A percentile compares a stretch with the other conserved stretches of the same genome.
These are phyloP conservation scores for Leccinum variabile DNA, from an alignment of 1,284 basidiomycete species.

Conservation along the genomic window DNA sequence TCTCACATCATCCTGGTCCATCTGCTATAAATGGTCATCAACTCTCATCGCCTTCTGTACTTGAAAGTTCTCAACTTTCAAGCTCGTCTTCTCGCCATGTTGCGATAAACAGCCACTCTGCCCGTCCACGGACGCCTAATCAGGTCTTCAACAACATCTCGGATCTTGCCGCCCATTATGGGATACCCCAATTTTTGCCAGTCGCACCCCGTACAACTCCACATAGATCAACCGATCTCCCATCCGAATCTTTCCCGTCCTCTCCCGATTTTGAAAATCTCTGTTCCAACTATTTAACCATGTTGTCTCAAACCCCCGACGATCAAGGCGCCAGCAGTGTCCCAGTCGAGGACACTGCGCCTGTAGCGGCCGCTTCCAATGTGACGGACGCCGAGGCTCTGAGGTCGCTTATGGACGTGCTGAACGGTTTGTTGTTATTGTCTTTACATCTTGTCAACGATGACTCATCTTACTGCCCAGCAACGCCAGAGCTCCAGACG, in stretches of 20 bases:
- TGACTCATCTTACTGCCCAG: conserved; percentile 10
- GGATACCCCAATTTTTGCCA: conserved; percentile 67
- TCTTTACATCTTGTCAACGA: rapidly evolving
- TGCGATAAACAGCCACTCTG: conserved; percentile 41
- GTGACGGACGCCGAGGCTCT: conserved; percentile 36
- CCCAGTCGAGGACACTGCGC: conserved; percentile 20
- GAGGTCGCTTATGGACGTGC: conserved; percentile 43
- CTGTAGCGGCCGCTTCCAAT: conserved; percentile 12
- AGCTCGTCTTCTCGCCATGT: conserved; percentile 44
- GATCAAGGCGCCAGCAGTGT: conserved; percentile 25
- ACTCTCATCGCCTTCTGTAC: conserved; percentile 32
- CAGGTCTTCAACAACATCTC: conserved; percentile 49
- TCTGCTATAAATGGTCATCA: conserved; percentile 32
- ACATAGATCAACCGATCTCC: conserved; percentile 38
- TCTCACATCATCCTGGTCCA: conserved; percentile 33
- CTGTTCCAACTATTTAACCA: conserved; percentile 48
- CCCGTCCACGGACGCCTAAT: conserved; percentile 46
- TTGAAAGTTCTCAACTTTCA: conserved; percentile 45
- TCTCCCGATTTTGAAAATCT: conserved; percentile 39
- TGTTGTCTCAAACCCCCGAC: conserved; percentile 44
- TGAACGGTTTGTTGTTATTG: conserved; percentile 38
- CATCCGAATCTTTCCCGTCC: conserved; percentile 21
- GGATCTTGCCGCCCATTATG: conserved; percentile 71
- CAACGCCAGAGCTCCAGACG: conserved; percentile 41
- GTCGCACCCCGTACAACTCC: conserved; percentile 59